Evolutionary conservation across 2,329 filamentous ascomycete species (phyloP), one percentile per base, ranked within the genome.

Genomic region (Curvularia lunata): DNA sequence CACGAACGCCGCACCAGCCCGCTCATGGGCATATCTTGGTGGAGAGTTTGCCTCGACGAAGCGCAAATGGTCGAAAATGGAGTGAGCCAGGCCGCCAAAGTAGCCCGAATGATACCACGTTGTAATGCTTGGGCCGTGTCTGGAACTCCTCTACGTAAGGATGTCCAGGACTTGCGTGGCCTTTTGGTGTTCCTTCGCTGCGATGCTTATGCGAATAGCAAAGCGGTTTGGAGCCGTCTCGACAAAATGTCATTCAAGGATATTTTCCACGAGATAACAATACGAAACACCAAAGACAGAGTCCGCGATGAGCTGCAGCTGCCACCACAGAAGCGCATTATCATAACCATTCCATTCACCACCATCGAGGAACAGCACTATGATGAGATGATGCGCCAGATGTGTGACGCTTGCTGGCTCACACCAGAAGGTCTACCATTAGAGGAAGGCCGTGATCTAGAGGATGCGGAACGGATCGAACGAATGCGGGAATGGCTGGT

Each of bases 21-120:
- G 0, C 81, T 98, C 6, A 87, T 93, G 9, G 85, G 90, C 64
- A 86, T 97, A 18, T 86, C 84, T 1, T 98, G 92, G 92, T 97
- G 92, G 92, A 85, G 94, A 41, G 86, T 96, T 1, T 86, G 84
- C 67, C 79, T 88, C 25, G 86, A 88, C 64, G 86, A 92, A 88
- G 80, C 94, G 0, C 95, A 99, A 71, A 96, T 97, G 90, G 88
- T 98, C 41, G 94, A 98, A 73, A 94, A 86, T 64, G 92, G 92
- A 32, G 88, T 96, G 4, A 93, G 87, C 67, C 88, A 91, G 65
- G 91, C 94, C 27, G 93, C 95, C 1, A 86, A 84, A 46, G 87
- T 97, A 13, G 92, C 92, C 34, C 86, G 88, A 40, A 80, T 89
- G 25, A 89, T 99, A 59, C 92, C 94, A 43, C 85, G 95, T 27